phyloP scores from a whole-genome alignment of 441 rosid species.

The Rhodomyrtus psidioides region DNA sequence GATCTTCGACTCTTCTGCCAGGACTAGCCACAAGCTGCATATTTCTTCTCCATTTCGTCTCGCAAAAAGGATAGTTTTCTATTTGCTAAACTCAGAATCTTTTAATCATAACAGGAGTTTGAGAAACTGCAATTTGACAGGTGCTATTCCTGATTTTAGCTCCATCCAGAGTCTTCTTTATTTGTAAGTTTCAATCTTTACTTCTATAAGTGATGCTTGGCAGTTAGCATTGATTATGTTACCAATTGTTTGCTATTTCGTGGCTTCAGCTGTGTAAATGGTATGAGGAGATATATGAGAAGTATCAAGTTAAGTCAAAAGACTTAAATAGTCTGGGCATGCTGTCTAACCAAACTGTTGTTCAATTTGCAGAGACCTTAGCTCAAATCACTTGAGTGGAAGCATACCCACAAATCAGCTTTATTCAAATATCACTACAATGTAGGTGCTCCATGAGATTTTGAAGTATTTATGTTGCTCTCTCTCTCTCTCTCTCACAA shows the following conservation, averaged over 20 bases:
- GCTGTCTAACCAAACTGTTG: neutral
- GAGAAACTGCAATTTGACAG: slow-evolving; percentile 7
- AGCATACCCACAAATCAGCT: slow-evolving; percentile 5
- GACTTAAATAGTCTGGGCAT: neutral
- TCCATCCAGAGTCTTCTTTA: neutral
- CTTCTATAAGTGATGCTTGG: neutral
- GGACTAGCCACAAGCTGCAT: neutral
- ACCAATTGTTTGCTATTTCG: neutral
- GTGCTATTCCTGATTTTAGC: slow-evolving; percentile 8
- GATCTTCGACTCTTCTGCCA: neutral
- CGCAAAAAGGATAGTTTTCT: neutral
- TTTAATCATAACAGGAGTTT: slow-evolving; percentile 1
- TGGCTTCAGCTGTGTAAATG: neutral
- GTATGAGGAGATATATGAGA: neutral
- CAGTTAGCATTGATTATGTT: neutral
- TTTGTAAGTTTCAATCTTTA: slow-evolving; percentile 1
- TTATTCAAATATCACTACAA: neutral
- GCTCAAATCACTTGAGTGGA: slow-evolving; percentile 6
- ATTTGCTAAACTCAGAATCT: neutral
- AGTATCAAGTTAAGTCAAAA: neutral
- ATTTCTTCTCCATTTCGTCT: neutral
- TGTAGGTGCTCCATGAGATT: neutral
- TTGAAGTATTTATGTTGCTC: neutral
- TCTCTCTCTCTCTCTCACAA: neutral
- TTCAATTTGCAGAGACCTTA: slow-evolving; percentile 6